A percentile compares a stretch with the other conserved stretches of the same genome.
phyloP scores from a whole-genome alignment of 768 basidiomycete genomes.

The Tylopilus felleus region DNA sequence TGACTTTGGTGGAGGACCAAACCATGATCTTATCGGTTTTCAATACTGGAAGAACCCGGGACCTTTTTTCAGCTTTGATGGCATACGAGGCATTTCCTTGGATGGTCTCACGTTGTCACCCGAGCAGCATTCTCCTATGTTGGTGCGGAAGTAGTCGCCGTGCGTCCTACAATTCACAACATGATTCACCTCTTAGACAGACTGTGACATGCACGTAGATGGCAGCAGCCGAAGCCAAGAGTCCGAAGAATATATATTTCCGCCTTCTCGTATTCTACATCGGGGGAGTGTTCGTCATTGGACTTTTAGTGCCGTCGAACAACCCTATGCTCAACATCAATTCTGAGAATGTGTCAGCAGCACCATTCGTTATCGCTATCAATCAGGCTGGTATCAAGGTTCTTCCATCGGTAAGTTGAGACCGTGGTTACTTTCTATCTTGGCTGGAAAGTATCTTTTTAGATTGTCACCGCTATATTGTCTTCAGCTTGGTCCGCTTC shows the following conservation, averaged over 20 bases:
- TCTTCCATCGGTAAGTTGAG: conserved; percentile 39
- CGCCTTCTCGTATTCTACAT: conserved; percentile 32
- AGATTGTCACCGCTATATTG: conserved; percentile 15
- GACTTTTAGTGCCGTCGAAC: conserved; percentile 45
- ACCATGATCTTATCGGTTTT: conserved; percentile 46
- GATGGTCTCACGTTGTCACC: conserved; percentile 47
- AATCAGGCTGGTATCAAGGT: conserved; percentile 49
- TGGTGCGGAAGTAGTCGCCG: conserved; percentile 48
- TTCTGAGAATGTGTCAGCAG: conserved; percentile 38
- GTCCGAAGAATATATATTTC: conserved; percentile 36
- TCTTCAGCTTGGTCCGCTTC: conserved; percentile 42
- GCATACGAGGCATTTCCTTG: conserved; percentile 42
- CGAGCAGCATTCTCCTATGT: conserved; percentile 57
- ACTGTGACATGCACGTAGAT: conserved; percentile 17
- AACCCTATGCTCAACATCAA: conserved; percentile 36
- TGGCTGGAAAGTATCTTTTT: background rate
- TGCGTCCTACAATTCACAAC: conserved; percentile 10
- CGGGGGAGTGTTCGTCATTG: conserved; percentile 34
- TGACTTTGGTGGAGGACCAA: conserved; percentile 52
- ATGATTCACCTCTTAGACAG: background rate
- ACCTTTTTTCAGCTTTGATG: conserved; percentile 44
- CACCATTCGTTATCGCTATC: conserved; percentile 54
- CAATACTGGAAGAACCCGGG: conserved; percentile 51
- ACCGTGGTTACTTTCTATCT: background rate
- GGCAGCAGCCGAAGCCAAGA: conserved; percentile 44